Percentiles rank a stretch among this genome's conserved stretches.
Conservation (phyloP, 148 eudicot species). For the Persicaria tinctoria region DNA sequence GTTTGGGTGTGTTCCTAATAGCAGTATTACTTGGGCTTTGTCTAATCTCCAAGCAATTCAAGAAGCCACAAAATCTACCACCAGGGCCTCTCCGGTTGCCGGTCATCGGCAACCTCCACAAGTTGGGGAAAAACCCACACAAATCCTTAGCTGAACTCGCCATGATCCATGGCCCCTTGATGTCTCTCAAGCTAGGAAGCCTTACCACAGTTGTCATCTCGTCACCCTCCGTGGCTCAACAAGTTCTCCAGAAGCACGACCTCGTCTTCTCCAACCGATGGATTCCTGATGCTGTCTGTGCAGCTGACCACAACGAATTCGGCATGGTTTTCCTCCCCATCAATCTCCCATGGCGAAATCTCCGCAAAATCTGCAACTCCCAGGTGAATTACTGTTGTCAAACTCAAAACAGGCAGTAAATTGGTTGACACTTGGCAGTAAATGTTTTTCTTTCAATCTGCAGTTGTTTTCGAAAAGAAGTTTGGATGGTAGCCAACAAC, state of each 20-base stretch:
- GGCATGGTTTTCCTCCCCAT: neutral
- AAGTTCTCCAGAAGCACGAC: slow-evolving; percentile 8
- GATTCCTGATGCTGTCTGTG: neutral
- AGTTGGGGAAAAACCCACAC: neutral
- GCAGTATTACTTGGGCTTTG: neutral
- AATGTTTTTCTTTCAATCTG: neutral
- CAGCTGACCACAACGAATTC: neutral
- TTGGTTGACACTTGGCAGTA: too few species aligned
- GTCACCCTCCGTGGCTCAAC: neutral
- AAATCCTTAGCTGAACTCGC: neutral
- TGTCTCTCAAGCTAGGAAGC: neutral
- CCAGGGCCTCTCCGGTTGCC: neutral
- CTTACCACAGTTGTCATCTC: neutral
- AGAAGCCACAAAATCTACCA: neutral
- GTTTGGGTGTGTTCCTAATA: neutral
- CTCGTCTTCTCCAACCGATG: neutral
- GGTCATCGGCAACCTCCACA: slow-evolving; percentile 6
- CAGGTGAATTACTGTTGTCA: neutral
- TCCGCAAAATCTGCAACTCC: neutral
- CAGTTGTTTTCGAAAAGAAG: neutral
- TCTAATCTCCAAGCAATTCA: neutral
- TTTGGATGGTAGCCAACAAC: neutral
- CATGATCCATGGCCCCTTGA: neutral
- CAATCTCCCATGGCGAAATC: neutral
- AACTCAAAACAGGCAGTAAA: too few species aligned